These are phyloP conservation scores for Starmerella ratchasimensis DNA, from an alignment of 805 yeast species.

Conservation along the genomic window DNA sequence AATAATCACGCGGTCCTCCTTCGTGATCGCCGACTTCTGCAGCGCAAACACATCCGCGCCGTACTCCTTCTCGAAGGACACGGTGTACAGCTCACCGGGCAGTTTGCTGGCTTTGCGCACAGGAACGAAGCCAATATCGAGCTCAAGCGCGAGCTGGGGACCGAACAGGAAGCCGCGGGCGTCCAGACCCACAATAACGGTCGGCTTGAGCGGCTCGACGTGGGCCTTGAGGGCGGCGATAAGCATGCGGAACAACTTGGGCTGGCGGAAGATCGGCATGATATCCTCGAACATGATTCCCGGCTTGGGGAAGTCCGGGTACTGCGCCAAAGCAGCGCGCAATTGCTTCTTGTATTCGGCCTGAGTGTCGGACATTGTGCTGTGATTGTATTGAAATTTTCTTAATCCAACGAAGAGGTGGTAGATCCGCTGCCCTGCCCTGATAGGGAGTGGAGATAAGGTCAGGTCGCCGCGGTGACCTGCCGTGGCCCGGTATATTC, in stretches of 20 bases:
- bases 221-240: constrained; percentile 69
- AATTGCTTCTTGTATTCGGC: constrained; percentile 20
- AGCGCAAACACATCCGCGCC: constrained; percentile 81
- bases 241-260: constrained; percentile 66
- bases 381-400: neutral
- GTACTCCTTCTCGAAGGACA: constrained; percentile 77
- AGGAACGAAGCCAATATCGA: constrained; percentile 86
- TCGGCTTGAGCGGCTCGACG: constrained; percentile 48
- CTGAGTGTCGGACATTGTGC: neutral
- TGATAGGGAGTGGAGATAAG: no score
- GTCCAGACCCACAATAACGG: constrained; percentile 86
- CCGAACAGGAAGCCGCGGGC: constrained; percentile 96
- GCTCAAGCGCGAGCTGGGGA: constrained; percentile 81
- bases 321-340: constrained; percentile 37
- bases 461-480: no score
- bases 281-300: constrained; percentile 94
- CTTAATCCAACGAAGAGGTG: no score
- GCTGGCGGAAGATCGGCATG: constrained; percentile 80
- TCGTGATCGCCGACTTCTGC: constrained; percentile 67
- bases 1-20: constrained; percentile 67
- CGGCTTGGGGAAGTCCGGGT: constrained; percentile 86
- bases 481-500: no score
- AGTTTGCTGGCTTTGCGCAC: constrained; percentile 90
- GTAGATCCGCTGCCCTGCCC: no score
- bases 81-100: constrained; percentile 69